phyloP scores from a whole-genome alignment of 2,329 filamentous ascomycete genomes.

The Scedosporium dehoogii region DNA sequence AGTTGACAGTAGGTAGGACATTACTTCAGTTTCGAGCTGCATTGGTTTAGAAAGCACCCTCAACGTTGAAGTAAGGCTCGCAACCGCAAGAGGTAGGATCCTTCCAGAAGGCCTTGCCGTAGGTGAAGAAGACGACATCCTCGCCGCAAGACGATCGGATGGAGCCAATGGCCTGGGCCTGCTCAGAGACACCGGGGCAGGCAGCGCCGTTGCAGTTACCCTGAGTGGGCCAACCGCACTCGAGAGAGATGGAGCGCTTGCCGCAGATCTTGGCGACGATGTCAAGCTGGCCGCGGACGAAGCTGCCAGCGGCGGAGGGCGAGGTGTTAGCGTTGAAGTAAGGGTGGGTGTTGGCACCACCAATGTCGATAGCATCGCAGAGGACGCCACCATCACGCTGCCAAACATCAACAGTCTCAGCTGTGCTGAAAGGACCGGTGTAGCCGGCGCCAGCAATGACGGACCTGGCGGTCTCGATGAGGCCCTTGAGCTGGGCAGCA shows the following conservation, averaged over 20 bases:
- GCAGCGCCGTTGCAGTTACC: constrained; percentile 65
- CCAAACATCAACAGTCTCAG: constrained; percentile 76
- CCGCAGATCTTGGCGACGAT: constrained; percentile 63
- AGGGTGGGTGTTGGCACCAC: constrained; percentile 81
- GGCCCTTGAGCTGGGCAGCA: constrained; percentile 53
- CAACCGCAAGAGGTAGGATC: constrained; percentile 54
- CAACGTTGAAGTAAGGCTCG: constrained; percentile 70
- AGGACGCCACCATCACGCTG: constrained; percentile 50
- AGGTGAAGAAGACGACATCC: constrained; percentile 73
- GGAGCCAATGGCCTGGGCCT: constrained; percentile 60
- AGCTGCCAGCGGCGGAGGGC: constrained; percentile 60
- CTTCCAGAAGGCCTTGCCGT: constrained; percentile 78
- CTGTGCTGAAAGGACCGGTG: constrained; percentile 67
- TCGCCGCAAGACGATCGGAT: constrained; percentile 58
- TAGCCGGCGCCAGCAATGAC: constrained; percentile 57
- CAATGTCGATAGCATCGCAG: constrained; percentile 66
- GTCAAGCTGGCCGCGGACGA: constrained; percentile 64
- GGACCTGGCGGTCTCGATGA: constrained; percentile 58
- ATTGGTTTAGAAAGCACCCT: constrained; percentile 10
- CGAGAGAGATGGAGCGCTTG: constrained; percentile 70
- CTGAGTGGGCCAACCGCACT: constrained; percentile 77
- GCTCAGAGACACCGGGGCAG: constrained; percentile 55
- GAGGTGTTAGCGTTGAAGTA: constrained; percentile 74
- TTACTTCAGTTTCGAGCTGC: neutral
- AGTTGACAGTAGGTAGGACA: neutral